Percentiles rank a stretch among this genome's conserved stretches.
These are phyloP conservation scores for Fusarium tjaetaba DNA, from an alignment of 2,329 filamentous ascomycete species.

Conservation along the genomic window DNA sequence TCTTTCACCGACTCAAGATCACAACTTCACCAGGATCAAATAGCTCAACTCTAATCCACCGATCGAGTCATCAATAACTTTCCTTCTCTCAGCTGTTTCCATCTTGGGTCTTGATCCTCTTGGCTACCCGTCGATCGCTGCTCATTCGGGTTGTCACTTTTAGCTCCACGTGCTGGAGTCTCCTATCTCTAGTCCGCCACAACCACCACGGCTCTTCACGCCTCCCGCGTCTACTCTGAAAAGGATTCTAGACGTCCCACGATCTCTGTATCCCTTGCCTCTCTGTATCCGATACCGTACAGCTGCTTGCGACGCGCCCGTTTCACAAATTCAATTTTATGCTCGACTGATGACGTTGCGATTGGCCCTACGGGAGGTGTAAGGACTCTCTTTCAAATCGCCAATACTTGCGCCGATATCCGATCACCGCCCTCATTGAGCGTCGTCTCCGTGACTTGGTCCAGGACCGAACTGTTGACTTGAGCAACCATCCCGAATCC, in stretches of 20 bases:
- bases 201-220: conserved; percentile 33
- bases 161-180: conserved; percentile 42
- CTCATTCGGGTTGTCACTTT: conserved; percentile 36
- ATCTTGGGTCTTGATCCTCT: conserved; percentile 5
- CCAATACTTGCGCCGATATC: conserved; percentile 35
- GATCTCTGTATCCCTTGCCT: conserved; percentile 12
- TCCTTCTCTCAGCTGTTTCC: not conserved
- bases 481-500: not conserved
- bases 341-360: conserved; percentile 41
- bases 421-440: conserved; percentile 18
- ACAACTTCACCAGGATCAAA: not conserved
- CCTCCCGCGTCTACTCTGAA: conserved; percentile 22
- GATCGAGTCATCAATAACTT: conserved; percentile 5
- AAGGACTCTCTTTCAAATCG: conserved; percentile 29
- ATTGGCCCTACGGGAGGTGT: conserved; percentile 36
- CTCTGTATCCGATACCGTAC: conserved; percentile 7
- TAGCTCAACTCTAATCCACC: not conserved
- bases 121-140: conserved; percentile 37
- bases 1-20: not conserved
- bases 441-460: not conserved
- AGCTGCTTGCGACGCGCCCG: conserved; percentile 16
- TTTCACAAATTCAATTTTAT: conserved; percentile 7
- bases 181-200: conserved; percentile 40
- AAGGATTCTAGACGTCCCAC: conserved; percentile 34
- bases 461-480: conserved; percentile 6